These are phyloP conservation scores for Fusarium sacchari DNA, from an alignment of 2,329 filamentous ascomycete genomes.

Conservation along the genomic window DNA sequence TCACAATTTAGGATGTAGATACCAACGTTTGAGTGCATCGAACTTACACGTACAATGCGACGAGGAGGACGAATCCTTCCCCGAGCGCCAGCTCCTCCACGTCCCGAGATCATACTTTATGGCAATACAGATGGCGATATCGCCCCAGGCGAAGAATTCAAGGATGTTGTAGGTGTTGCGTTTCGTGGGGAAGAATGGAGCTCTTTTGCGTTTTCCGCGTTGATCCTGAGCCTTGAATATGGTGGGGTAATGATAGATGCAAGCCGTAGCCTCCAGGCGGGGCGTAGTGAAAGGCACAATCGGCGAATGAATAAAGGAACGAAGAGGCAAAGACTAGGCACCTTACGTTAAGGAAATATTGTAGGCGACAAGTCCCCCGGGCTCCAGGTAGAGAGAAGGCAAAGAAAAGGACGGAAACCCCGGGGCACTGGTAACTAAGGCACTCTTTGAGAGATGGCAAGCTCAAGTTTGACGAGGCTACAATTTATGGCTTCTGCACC, in stretches of 20 bases:
- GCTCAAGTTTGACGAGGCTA: constrained; percentile 38
- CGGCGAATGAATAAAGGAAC: not conserved
- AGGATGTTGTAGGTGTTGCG: not conserved
- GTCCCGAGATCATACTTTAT: constrained; percentile 59
- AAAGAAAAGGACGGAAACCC: constrained; percentile 22
- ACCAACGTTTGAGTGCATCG: not conserved
- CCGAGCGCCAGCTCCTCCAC: constrained; percentile 55
- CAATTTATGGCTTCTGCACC: constrained; percentile 39
- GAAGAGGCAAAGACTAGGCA: not conserved
- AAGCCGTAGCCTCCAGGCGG: constrained; percentile 23
- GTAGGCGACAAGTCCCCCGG: constrained; percentile 16
- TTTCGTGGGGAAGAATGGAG: not conserved
- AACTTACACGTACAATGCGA: constrained; percentile 55
- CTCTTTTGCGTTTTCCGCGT: constrained; percentile 6
- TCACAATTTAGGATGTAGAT: constrained; percentile 35
- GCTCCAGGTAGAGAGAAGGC: constrained; percentile 15
- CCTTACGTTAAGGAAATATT: not conserved
- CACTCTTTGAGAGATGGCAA: constrained; percentile 37
- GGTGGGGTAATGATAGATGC: constrained; percentile 32
- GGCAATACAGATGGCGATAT: not conserved
- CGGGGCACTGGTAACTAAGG: constrained; percentile 20
- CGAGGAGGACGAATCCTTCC: constrained; percentile 57
- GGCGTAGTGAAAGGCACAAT: constrained; percentile 11
- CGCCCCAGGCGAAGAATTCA: not conserved
- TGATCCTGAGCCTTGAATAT: constrained; percentile 8